Base-by-base conservation (phyloP, 169 alveolate species). In the Babesia gibsoni region DNA sequence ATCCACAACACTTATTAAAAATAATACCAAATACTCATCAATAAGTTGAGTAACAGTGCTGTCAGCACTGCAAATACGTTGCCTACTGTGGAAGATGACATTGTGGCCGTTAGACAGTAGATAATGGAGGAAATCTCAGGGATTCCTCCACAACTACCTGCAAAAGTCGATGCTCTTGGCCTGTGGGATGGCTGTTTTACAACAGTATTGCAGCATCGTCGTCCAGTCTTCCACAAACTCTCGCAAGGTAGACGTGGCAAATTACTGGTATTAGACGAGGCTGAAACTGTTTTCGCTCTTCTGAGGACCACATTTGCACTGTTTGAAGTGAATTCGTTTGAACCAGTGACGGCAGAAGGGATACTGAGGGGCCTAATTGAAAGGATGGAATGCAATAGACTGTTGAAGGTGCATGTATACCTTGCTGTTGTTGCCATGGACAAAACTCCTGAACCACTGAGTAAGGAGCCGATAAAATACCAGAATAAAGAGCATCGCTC, bases 271-370 rank as follows among this genome's bases (percentile, higher is more conserved):
- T 36, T 56, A 10, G 36, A 18, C n/a, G 20, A 6, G 0, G 67
- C 29, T 14, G 67, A 56, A 23, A 56, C 67, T 3, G 67, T 56
- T 8, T 56, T 16, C 29, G 67, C 67, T 22, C 36, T 56, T 20
- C 10, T 56, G 52, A 8, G 67, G 6, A 56, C 67, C 36, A 56
- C 10, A 7, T 56, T 56, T 36, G 49, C 32, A 23, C 67, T 56
- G 4, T 6, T 56, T 0, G 23, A 56, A 12, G 37, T 10, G 39
- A 20, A 20, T 6, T 27, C 36, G 18, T 23, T 10, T 22, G 59
- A 10, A 6, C 7, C 10, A 1, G 59, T 23, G 20, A n/a, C 59
- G 2, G 59, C 33, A 9, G 36, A 50, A 50, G 18, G 18, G 2
- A 18, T 50, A 10, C 59, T 50, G 3, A 1, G 18, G 1, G 39